Conservation (phyloP, 305 asterid species). For the Lippia alba region DNA sequence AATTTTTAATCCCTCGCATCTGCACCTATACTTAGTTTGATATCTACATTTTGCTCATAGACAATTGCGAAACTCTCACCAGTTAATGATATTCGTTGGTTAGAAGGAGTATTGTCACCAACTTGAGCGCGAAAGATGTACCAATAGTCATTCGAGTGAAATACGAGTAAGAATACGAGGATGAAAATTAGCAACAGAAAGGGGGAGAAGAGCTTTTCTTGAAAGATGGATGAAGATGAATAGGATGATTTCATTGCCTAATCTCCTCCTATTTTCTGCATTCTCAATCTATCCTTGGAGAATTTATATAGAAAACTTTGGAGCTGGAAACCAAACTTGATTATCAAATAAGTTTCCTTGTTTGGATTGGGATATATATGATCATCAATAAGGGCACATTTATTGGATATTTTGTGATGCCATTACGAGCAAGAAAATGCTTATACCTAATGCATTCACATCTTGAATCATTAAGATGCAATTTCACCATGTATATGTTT, state of each 20-base stretch:
- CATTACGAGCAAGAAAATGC: no score
- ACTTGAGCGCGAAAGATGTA: conserved; percentile 20
- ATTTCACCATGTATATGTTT: no score
- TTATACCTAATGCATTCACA: no score
- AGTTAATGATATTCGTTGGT: conserved; percentile 13
- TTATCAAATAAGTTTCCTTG: not conserved
- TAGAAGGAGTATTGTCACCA: not conserved
- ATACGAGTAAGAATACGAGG: conserved; percentile 20
- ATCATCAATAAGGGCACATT: no score
- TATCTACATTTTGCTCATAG: no score
- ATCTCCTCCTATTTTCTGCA: conserved; percentile 4
- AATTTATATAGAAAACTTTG: not conserved
- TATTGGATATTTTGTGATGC: no score
- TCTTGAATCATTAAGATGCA: no score
- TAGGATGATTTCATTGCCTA: conserved; percentile 28
- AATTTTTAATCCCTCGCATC: no score
- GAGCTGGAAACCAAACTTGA: conserved; percentile 5
- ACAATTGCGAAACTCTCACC: conserved; percentile 38
- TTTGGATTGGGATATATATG: not conserved
- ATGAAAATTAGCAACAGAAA: conserved; percentile 27
- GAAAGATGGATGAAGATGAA: conserved; percentile 25
- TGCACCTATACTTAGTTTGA: no score
- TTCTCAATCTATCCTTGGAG: conserved; percentile 5
- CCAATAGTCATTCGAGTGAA: conserved; percentile 27
- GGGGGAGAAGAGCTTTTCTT: conserved; percentile 11